Evolutionary conservation across 1,139 yeast genomes (phyloP).

Genomic region (Schizosaccharomyces versatilis): DNA sequence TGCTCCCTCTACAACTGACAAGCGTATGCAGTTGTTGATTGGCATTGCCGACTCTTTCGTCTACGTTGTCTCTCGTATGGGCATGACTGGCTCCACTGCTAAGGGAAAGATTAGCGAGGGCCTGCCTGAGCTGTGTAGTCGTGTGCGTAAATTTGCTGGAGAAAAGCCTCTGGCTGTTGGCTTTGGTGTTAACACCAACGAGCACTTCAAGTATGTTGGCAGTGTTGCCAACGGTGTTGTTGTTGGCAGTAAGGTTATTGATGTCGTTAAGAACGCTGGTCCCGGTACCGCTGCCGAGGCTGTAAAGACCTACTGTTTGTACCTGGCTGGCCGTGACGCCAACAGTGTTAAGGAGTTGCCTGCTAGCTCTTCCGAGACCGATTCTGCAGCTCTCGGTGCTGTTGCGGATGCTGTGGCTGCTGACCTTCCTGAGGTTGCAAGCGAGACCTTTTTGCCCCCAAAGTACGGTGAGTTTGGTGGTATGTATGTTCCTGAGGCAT

Average conservation of each 20-base stretch:
- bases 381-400: constrained; percentile 35
- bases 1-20: constrained; percentile 90
- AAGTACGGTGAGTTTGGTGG: constrained; percentile 94
- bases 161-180: constrained; percentile 86
- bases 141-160: constrained; percentile 54
- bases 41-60: constrained; percentile 83
- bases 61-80: constrained; percentile 92
- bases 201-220: constrained; percentile 67
- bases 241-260: constrained; percentile 70
- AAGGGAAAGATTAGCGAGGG: constrained; percentile 39
- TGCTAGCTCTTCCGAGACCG: constrained; percentile 35
- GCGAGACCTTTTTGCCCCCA: constrained; percentile 34
- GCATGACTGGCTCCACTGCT: constrained; percentile 64
- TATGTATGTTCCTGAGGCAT: constrained; percentile 91
- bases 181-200: constrained; percentile 85
- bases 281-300: constrained; percentile 37
- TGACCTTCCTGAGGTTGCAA: constrained; percentile 11
- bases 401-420: constrained; percentile 12
- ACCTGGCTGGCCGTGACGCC: constrained; percentile 34
- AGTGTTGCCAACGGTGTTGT: constrained; percentile 74
- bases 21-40: constrained; percentile 54
- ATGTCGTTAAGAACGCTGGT: constrained; percentile 38
- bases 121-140: constrained; percentile 43
- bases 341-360: constrained; percentile 20
- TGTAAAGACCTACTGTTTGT: constrained; percentile 45